Conservation (phyloP, 202 grass and related monocot genomes). For the Cymbopogon flexuosus region DNA sequence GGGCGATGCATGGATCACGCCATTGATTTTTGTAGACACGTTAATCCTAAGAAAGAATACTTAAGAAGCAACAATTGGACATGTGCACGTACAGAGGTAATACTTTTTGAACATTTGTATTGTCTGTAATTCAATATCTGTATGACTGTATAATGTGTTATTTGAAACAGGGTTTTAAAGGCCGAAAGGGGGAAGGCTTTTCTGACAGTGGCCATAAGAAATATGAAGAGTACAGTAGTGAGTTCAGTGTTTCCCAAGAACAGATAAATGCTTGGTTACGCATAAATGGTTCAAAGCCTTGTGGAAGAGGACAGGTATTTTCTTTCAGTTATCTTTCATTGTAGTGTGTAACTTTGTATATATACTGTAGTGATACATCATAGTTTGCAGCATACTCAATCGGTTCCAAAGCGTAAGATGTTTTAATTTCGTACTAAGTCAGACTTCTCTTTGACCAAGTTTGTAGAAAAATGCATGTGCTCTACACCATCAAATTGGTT, state of each 20-base stretch:
- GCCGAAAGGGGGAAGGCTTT: constrained; percentile 47
- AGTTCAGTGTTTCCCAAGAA: constrained; percentile 75
- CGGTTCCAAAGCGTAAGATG: neutral
- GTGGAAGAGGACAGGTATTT: constrained; percentile 42
- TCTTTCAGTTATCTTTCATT: neutral
- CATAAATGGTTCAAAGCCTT: constrained; percentile 77
- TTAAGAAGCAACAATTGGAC: constrained; percentile 43
- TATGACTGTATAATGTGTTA: constrained; percentile 16
- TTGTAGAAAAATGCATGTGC: neutral
- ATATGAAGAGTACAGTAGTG: constrained; percentile 28
- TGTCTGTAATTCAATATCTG: neutral
- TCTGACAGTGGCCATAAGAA: constrained; percentile 36
- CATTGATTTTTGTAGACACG: constrained; percentile 30
- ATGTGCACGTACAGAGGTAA: constrained; percentile 75
- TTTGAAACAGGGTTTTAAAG: constrained; percentile 65
- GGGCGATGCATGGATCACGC: constrained; percentile 76
- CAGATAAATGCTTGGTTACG: constrained; percentile 89
- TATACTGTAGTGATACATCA: neutral
- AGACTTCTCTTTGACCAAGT: neutral
- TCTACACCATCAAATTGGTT: neutral
- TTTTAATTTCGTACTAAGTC: neutral
- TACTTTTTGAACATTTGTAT: constrained; percentile 17
- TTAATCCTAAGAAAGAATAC: constrained; percentile 44
- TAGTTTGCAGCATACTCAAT: constrained; percentile 2
- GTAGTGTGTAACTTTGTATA: neutral